phyloP scores from a whole-genome alignment of 768 basidiomycete species.

The Filobasidium floriforme region DNA sequence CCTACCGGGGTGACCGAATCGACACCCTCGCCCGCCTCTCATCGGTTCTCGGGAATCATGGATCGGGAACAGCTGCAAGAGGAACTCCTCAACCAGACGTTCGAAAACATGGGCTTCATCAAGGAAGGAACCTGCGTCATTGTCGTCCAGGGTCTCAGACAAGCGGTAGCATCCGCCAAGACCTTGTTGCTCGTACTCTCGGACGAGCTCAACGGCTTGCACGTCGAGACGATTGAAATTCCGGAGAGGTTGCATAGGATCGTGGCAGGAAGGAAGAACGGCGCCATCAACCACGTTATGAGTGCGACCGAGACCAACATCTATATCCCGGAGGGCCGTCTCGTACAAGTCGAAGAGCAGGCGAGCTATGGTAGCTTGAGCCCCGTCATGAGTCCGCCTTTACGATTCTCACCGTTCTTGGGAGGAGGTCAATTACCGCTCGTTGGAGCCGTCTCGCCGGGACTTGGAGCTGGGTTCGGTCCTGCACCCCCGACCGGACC shows the following conservation, averaged over 20 bases:
- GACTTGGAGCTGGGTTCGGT: conserved; percentile 15
- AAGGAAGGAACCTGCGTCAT: conserved; percentile 4
- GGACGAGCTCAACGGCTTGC: conserved; percentile 89
- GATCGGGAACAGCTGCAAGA: conserved; percentile 2
- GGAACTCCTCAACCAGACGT: conserved; percentile 6
- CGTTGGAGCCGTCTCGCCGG: conserved; percentile 22
- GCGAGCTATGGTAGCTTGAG: conserved; percentile 23
- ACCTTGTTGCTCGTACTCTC: conserved; percentile 86
- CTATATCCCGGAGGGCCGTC: conserved; percentile 78
- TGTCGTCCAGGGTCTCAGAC: background rate
- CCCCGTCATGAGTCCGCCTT: conserved; percentile 17
- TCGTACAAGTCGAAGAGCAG: conserved; percentile 36
- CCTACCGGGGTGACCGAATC: background rate
- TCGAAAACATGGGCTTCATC: conserved; percentile 1
- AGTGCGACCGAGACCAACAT: conserved; percentile 97
- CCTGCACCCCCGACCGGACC: background rate
- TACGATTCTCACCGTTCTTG: conserved; percentile 20
- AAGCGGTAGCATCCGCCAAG: conserved; percentile 55
- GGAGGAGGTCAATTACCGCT: conserved; percentile 5
- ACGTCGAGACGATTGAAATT: conserved; percentile 84
- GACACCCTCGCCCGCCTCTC: background rate
- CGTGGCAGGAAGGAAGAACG: conserved; percentile 80
- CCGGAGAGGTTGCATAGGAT: conserved; percentile 90
- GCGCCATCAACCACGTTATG: conserved; percentile 79
- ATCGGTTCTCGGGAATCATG: conserved; percentile 6